These are phyloP conservation scores for Sclerotinia spermophila DNA, from an alignment of 2,329 filamentous ascomycete genomes.

Conservation along the genomic window DNA sequence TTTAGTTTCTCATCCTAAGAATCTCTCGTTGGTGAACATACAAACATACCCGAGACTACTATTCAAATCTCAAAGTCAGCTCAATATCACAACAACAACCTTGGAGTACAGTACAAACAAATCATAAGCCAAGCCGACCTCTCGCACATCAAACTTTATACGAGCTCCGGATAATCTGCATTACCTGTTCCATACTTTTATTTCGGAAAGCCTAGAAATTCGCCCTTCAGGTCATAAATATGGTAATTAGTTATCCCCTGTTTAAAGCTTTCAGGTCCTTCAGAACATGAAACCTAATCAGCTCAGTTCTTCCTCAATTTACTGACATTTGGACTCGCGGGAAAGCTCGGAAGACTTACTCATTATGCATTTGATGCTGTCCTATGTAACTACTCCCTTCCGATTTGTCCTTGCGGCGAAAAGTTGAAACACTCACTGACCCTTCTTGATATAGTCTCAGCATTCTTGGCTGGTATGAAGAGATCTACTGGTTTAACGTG, in stretches of 20 bases:
- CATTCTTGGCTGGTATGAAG: slow-evolving; percentile 94
- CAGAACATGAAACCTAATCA: slow-evolving; percentile 43
- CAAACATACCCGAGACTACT: neutral
- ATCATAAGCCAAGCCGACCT: neutral
- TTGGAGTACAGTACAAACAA: neutral
- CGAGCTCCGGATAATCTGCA: neutral
- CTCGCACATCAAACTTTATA: neutral
- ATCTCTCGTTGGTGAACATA: neutral
- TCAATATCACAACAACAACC: neutral
- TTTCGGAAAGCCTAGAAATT: neutral
- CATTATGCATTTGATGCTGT: slow-evolving; percentile 97
- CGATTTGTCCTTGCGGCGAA: neutral
- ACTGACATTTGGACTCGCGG: slow-evolving; percentile 65
- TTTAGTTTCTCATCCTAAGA: neutral
- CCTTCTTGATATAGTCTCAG: slow-evolving; percentile 64
- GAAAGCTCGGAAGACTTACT: slow-evolving; percentile 85
- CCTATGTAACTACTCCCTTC: slow-evolving; percentile 58
- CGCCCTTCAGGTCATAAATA: slow-evolving; percentile 32
- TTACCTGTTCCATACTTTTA: neutral
- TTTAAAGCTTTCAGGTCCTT: slow-evolving; percentile 14
- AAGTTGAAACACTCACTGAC: neutral
- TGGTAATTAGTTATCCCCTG: slow-evolving; percentile 40
- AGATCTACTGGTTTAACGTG: slow-evolving; percentile 97
- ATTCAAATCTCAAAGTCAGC: slow-evolving; percentile 7
- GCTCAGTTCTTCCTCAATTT: slow-evolving; percentile 60